These are phyloP conservation scores for Phaffomyces antillensis DNA, from an alignment of 805 yeast genomes.

Conservation along the genomic window DNA sequence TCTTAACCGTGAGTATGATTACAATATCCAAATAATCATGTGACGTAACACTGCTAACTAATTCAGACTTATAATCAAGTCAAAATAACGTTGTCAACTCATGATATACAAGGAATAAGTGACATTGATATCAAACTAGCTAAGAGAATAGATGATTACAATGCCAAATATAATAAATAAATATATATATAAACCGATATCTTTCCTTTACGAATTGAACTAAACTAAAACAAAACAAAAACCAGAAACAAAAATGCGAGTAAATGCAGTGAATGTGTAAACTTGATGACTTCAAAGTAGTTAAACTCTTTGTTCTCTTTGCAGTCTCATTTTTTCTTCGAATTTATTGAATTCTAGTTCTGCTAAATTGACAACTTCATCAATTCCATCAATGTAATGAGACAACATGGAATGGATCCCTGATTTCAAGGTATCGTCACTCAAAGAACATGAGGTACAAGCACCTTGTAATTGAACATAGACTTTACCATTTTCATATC, in stretches of 20 bases:
- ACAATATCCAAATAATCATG: too few relatives aligned
- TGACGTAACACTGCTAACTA: background rate
- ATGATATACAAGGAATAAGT: constrained; percentile 50
- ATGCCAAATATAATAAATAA: constrained; percentile 2
- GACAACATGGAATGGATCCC: constrained; percentile 97
- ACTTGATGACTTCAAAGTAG: background rate
- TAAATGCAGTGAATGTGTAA: background rate
- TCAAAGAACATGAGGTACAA: constrained; percentile 86
- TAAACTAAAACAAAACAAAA: background rate
- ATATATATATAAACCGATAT: background rate
- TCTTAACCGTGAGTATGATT: constrained; percentile 34
- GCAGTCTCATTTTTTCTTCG: constrained; percentile 19
- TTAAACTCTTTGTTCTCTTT: constrained; percentile 13
- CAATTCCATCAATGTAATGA: constrained; percentile 94
- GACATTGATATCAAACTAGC: constrained; percentile 56
- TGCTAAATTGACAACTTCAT: constrained; percentile 48
- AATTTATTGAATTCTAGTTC: constrained; percentile 25
- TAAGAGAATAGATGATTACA: constrained; percentile 33
- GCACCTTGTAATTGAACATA: constrained; percentile 90
- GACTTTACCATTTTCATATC: constrained; percentile 82
- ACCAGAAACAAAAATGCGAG: background rate
- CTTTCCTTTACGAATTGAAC: background rate
- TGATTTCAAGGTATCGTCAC: constrained; percentile 86
- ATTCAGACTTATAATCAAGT: constrained; percentile 47
- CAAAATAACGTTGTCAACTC: constrained; percentile 50